Evolutionary conservation across 805 yeast genomes (phyloP).

Genomic region (Yamadazyma sp.): DNA sequence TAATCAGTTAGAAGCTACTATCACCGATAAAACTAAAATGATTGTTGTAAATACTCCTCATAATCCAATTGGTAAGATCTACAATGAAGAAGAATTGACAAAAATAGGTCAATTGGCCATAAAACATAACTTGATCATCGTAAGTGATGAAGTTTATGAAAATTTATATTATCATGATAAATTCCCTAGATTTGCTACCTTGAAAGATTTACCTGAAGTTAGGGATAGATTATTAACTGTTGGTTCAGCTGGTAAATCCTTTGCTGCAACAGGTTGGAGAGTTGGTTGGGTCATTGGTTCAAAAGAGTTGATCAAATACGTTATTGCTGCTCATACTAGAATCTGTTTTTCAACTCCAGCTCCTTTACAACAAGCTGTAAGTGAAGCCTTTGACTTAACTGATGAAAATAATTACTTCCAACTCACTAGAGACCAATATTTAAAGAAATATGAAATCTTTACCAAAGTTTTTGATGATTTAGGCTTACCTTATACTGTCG

Average conservation of each 20-base stretch:
- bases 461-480: conserved; percentile 79
- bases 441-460: conserved; percentile 69
- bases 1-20: conserved; percentile 67
- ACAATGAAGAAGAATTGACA: conserved; percentile 69
- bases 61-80: conserved; percentile 92
- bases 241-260: conserved; percentile 96
- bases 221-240: conserved; percentile 79
- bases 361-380: conserved; percentile 89
- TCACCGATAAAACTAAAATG: conserved; percentile 75
- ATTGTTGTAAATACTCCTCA: conserved; percentile 92
- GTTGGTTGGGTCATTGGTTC: conserved; percentile 94
- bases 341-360: conserved; percentile 90
- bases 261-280: conserved; percentile 99
- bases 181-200: conserved; percentile 81
- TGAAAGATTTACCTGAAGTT: conserved; percentile 65
- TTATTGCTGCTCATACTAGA: conserved; percentile 86
- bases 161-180: conserved; percentile 67
- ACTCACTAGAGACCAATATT: conserved; percentile 63
- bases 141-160: conserved; percentile 96
- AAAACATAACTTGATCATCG: conserved; percentile 73
- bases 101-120: conserved; percentile 81
- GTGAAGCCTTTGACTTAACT: conserved; percentile 70
- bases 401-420: conserved; percentile 63
- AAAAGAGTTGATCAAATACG: conserved; percentile 75
- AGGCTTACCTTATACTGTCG: conserved; percentile 81